Percentiles rank a stretch among this genome's conserved stretches.
Conservation (phyloP, 2,329 filamentous ascomycete genomes). For the Xylariaceae sp. region DNA sequence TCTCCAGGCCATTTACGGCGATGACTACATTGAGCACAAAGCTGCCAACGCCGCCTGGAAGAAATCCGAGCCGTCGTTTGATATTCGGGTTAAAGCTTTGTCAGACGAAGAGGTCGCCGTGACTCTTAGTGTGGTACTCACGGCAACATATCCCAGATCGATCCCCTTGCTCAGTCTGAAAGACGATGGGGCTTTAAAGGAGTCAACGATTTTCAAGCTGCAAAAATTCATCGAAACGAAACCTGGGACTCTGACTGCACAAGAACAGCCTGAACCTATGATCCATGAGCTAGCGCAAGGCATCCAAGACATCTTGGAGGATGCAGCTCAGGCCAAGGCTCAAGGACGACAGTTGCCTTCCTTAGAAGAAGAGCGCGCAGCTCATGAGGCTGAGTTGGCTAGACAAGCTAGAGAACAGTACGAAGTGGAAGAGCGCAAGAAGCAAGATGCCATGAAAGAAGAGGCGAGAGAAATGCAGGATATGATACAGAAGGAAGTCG, state of each 20-base stretch:
- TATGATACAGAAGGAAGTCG: constrained; percentile 73
- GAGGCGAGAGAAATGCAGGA: constrained; percentile 71
- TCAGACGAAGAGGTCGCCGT: constrained; percentile 73
- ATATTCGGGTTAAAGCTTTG: constrained; percentile 74
- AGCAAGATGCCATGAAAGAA: constrained; percentile 61
- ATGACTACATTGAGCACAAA: constrained; percentile 80
- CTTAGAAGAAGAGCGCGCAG: constrained; percentile 84
- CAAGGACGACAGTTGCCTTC: constrained; percentile 79
- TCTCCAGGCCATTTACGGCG: constrained; percentile 83
- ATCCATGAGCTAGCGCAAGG: constrained; percentile 68
- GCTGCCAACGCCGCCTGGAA: constrained; percentile 80
- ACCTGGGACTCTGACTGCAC: constrained; percentile 55
- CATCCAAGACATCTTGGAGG: constrained; percentile 78
- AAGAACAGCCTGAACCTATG: constrained; percentile 59
- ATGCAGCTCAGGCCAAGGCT: constrained; percentile 77
- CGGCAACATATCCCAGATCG: constrained; percentile 89
- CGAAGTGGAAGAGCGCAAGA: constrained; percentile 55
- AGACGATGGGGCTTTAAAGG: constrained; percentile 64
- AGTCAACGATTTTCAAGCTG: constrained; percentile 72
- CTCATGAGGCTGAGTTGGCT: constrained; percentile 74
- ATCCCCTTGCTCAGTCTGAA: constrained; percentile 73
- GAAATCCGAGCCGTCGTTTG: constrained; percentile 83
- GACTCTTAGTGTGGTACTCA: constrained; percentile 77
- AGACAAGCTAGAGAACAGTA: constrained; percentile 60
- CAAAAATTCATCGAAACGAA: constrained; percentile 64